phyloP scores from a whole-genome alignment of 257 asterid species.

The Gentiana straminea region DNA sequence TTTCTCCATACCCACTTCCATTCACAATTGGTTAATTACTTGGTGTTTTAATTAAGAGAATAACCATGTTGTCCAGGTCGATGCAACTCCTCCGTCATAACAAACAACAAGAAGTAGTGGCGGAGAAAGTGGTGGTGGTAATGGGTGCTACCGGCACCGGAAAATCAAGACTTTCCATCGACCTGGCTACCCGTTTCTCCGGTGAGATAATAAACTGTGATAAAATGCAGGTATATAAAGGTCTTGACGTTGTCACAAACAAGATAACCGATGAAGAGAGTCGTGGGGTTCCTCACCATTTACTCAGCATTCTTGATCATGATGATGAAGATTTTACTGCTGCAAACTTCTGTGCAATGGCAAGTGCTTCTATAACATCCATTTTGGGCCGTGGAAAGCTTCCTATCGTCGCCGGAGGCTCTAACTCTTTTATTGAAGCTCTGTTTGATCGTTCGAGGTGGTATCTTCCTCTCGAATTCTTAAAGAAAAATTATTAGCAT shows the following conservation, averaged over 20 bases:
- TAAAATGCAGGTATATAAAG: constrained; percentile 72
- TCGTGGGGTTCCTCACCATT: constrained; percentile 71
- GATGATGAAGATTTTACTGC: constrained; percentile 20
- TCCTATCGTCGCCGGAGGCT: constrained; percentile 41
- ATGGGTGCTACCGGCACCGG: constrained; percentile 97
- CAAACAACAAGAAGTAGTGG: constrained; percentile 9
- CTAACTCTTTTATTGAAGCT: constrained; percentile 32
- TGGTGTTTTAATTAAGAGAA: too few species aligned
- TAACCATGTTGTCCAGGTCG: constrained; percentile 9
- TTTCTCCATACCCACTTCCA: too few species aligned
- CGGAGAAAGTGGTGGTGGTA: constrained; percentile 71
- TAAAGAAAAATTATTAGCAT: too few species aligned
- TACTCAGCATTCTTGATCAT: constrained; percentile 32
- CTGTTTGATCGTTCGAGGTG: constrained; percentile 21
- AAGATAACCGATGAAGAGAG: constrained; percentile 73
- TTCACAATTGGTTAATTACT: too few species aligned
- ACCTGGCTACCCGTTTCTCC: constrained; percentile 54
- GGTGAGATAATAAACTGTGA: constrained; percentile 80
- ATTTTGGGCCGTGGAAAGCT: constrained; percentile 16
- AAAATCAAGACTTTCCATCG: constrained; percentile 73
- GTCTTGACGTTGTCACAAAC: constrained; percentile 78
- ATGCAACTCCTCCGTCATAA: constrained; percentile 16
- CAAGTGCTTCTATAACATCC: constrained; percentile 12
- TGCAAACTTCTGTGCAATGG: constrained; percentile 17
- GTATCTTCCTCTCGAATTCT: too few species aligned